phyloP scores from a whole-genome alignment of 106 monocot species.

The Dendrobium catenatum region DNA sequence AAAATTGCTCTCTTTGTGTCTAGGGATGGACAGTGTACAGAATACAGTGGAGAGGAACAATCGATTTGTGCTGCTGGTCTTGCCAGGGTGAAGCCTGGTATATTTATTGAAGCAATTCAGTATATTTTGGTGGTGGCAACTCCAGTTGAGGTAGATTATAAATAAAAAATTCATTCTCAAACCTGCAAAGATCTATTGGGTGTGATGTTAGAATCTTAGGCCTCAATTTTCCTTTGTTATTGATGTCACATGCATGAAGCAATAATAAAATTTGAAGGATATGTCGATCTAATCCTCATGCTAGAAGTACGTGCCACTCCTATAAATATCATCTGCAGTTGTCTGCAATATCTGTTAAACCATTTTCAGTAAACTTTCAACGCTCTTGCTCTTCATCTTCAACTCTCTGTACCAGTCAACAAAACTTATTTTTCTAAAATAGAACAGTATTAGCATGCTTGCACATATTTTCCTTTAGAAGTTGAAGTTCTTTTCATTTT shows the following conservation, averaged over 20 bases:
- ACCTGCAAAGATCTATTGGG: neutral
- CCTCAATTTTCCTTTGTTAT: neutral
- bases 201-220: neutral
- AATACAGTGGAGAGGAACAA: slow-evolving; percentile 76
- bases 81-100: slow-evolving; percentile 72
- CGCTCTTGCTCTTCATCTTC: neutral
- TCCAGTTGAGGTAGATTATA: slow-evolving; percentile 66
- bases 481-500: neutral
- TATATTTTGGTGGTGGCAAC: slow-evolving; percentile 82
- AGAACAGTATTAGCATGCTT: neutral
- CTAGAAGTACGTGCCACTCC: neutral
- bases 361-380: neutral
- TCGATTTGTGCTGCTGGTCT: slow-evolving; percentile 86
- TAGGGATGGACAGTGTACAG: slow-evolving; percentile 88
- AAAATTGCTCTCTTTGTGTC: neutral
- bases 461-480: neutral
- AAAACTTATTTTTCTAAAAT: neutral
- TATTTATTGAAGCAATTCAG: slow-evolving; percentile 96
- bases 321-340: neutral
- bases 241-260: neutral
- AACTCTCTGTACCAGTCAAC: neutral
- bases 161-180: neutral
- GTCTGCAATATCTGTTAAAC: neutral
- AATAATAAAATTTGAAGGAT: neutral
- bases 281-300: neutral